Base-by-base conservation (phyloP, 164 flowering plant species). In the Euptelea pleiosperma region DNA sequence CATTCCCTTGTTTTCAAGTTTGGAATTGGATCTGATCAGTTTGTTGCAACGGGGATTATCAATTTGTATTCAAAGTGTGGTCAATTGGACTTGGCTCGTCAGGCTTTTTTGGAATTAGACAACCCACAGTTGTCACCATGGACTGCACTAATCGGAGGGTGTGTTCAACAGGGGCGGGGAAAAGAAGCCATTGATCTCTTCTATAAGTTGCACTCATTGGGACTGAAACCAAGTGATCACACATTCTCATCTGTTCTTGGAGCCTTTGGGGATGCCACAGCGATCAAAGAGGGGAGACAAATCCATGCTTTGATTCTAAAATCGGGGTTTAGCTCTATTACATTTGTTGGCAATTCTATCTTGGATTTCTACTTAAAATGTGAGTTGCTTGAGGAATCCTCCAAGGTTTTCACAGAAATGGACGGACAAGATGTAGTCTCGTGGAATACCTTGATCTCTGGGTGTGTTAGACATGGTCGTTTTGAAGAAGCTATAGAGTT, bases 101-200 rank as follows among this genome's bases (percentile, higher is more conserved):
- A 45, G 22, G 69, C 72, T 4, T 68, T 75, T 31, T 35, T 41
- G 11, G 80, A 71, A 67, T 58, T 59, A 8, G 50, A 64, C 3
- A 63, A 43, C 5, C 74, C 75, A 10, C 56, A 65, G n/a, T 63
- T 74, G 55, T 57, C 73, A 19, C 60, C 78, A 0, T 79, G 76
- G 76, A 72, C 76, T 57, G 69, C 83, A 6, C 42, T 76, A 9
- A 67, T 79, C 22, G 78, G 78, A 37, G 83, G 78, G 22, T 68
- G 58, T 51, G 58, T 64, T 64, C 71, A 71, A 18, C 61, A 58
- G 15, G 80, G 77, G 37, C 42, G 69, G 46, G 54, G 43, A 22
- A 54, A 45, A 57, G 64, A 68, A 46, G 83, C 77, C 8, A 62
- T 76, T 43, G 45, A 58, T 60, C 59, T 76, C 55, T 79, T 76